Conservation (phyloP, 768 basidiomycete species). For the Collybia nuda region DNA sequence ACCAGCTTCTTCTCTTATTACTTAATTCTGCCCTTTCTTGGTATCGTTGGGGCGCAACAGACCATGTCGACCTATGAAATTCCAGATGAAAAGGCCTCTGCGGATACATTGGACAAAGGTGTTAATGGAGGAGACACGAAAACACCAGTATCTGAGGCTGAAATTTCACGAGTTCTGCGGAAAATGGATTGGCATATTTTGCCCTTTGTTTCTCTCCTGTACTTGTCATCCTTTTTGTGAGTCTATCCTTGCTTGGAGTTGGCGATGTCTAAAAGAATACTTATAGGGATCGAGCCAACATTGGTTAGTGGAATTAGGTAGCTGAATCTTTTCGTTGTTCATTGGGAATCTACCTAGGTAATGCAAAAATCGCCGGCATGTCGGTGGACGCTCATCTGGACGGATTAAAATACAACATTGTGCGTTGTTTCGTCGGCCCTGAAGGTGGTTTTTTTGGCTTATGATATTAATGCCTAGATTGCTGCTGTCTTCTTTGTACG, state of each 20-base stretch:
- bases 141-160: constrained; percentile 14
- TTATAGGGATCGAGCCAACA: constrained; percentile 31
- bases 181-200: constrained; percentile 45
- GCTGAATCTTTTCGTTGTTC: not conserved
- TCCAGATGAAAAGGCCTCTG: constrained; percentile 4
- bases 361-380: constrained; percentile 33
- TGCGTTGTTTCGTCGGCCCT: constrained; percentile 9
- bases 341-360: constrained; percentile 12
- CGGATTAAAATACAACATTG: constrained; percentile 33
- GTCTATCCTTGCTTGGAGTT: constrained; percentile 11
- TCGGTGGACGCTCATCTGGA: constrained; percentile 23
- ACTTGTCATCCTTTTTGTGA: constrained; percentile 46
- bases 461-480: constrained; percentile 15
- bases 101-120: not conserved
- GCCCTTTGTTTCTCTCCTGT: constrained; percentile 42
- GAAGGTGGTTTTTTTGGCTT: not conserved
- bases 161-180: constrained; percentile 27
- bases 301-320: constrained; percentile 17
- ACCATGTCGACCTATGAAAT: constrained; percentile 1
- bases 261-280: not conserved
- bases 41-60: not conserved
- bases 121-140: not conserved
- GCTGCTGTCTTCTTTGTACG: constrained; percentile 33
- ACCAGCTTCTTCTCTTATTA: not conserved
- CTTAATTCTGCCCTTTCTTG: not conserved